Base-by-base conservation (phyloP, 495 filamentous ascomycete species). In the Penicillium riverlandense region DNA sequence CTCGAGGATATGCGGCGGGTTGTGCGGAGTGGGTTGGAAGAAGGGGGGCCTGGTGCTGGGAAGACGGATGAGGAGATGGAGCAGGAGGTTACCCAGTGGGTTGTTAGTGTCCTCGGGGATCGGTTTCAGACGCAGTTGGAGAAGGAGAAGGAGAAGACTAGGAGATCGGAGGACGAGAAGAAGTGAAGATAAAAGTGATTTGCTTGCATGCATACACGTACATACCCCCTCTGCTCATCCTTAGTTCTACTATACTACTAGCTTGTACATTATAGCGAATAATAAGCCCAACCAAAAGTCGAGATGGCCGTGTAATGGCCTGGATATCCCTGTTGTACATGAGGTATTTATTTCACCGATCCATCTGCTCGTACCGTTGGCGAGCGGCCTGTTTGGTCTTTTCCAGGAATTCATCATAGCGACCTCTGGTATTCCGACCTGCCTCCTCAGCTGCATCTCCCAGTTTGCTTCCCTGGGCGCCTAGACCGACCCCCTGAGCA, bases 361-460 rank as follows among this genome's bases (percentile, higher is more conserved):
- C 59, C 79, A 83, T 76, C 61, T 65, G 70, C 52, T 88, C 83
- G 58, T 82, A 95, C 34, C 89, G 71, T 54, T 89, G 83, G 56
- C 86, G 82, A 1, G 89, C 89, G 57, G 77, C 80, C 39, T 92
- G 84, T 55, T 77, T 86, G 11, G 85, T 86, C 69, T 83, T 84
- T 54, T 83, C 80, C 37, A 90, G 61, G 55, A 91, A 96, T 38
- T 85, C 85, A 1, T 74, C 71, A 53, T 86, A 88, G 13, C 77
- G 74, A 8, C 78, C 75, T 44, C 76, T 73, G 0, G 87, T 90
- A 50, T 83, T 83, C 38, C 86, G 72, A 35, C 77, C 77, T 1
- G 86, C 89, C 64, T 90, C 87, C 54, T 89, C 83, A 14, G 67
- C 70, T 14, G 91, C 90, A 64, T 95, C 90, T 7, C 90, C 90